Conservation (phyloP, 805 yeast genomes). For the Hanseniaspora lindneri region DNA sequence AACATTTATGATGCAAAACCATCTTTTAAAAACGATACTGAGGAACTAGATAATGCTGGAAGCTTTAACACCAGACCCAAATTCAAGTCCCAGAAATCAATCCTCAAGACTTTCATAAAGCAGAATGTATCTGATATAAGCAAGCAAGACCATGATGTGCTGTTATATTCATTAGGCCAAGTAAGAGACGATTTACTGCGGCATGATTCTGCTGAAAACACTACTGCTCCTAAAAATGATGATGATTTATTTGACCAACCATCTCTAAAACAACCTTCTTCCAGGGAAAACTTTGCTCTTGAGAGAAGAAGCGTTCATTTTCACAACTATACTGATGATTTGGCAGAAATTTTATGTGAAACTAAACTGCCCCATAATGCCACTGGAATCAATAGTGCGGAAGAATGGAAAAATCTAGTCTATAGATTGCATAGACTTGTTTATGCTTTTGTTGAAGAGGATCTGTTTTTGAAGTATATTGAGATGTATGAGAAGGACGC, state of each 20-base stretch:
- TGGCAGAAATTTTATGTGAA: neutral
- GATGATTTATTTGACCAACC: neutral
- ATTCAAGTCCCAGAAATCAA: conserved; percentile 10
- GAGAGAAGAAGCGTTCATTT: neutral
- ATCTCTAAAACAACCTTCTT: neutral
- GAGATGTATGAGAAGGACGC: conserved; percentile 1
- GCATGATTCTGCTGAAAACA: too few relatives aligned
- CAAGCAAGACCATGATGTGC: conserved; percentile 2
- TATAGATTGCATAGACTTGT: neutral
- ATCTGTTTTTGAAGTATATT: neutral
- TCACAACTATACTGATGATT: neutral
- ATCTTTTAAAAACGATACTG: neutral
- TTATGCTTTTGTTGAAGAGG: neutral
- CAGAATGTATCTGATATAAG: neutral
- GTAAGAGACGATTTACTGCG: neutral
- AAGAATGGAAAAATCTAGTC: neutral
- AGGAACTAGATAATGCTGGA: neutral
- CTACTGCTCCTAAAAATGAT: neutral
- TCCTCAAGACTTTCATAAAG: neutral
- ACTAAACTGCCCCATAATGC: neutral
- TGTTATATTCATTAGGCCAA: neutral
- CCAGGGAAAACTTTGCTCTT: neutral
- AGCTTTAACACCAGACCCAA: neutral
- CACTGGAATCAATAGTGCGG: neutral
- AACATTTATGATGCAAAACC: too few relatives aligned